Evolutionary conservation across 2,329 filamentous ascomycete species (phyloP).

Genomic region (Trichoderma gracile): DNA sequence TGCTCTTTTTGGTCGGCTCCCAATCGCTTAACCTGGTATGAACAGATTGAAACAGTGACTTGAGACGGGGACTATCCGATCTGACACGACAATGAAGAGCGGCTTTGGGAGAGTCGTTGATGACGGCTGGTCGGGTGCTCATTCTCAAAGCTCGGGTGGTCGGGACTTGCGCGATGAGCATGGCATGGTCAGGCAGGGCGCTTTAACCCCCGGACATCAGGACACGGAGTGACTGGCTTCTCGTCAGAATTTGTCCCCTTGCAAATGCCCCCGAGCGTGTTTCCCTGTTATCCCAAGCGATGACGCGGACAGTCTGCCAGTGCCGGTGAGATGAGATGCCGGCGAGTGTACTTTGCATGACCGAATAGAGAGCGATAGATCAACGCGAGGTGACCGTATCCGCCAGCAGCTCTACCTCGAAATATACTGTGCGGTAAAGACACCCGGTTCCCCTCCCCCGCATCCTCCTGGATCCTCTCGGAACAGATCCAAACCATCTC

Average conservation of each 20-base stretch:
- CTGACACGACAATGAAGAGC: not conserved
- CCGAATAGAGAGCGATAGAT: not conserved
- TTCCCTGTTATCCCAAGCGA: not conserved
- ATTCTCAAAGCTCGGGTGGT: conserved; percentile 9
- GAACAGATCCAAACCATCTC: not conserved
- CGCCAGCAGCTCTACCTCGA: not conserved
- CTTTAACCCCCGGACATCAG: not conserved
- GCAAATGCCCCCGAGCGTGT: not conserved
- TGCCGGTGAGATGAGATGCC: not conserved
- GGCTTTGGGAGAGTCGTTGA: not conserved
- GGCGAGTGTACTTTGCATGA: not conserved
- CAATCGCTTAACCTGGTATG: too few relatives aligned
- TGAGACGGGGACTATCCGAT: conserved; percentile 12
- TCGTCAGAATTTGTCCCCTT: not conserved
- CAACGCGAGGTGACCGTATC: conserved; percentile 13
- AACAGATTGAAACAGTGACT: not conserved
- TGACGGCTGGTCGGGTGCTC: not conserved
- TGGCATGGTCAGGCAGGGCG: conserved; percentile 7
- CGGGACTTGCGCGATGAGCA: not conserved
- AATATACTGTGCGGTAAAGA: conserved; percentile 6
- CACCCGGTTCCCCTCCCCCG: not conserved
- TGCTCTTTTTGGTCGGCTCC: too few relatives aligned
- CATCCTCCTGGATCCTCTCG: not conserved
- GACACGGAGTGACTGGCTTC: not conserved
- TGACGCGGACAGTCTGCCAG: not conserved